Base-by-base conservation (phyloP, 2,329 filamentous ascomycete species). In the Sphaerostilbella broomeana region DNA sequence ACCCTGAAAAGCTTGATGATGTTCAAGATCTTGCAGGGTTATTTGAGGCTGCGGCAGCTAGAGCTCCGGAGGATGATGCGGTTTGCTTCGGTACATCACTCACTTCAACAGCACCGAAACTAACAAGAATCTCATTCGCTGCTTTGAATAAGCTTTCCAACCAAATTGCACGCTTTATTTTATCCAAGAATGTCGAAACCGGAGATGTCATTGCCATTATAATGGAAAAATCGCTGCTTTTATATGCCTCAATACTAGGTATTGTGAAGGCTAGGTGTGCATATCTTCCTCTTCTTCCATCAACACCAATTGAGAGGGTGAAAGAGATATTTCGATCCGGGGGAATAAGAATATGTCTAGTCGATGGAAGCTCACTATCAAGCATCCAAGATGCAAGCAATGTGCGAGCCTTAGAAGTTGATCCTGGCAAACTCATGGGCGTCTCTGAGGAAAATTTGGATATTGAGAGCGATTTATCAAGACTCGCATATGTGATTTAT, bases 211-310 rank as follows among this genome's bases (percentile, higher is more conserved):
- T 94, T n/a, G 80, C 79, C 22, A 74, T 94, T 30, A 68, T 82
- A 31, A 81, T 94, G 74, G 76, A 89, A 16, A 94, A 92, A 55
- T 89, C 81, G 0, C 58, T 78, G 1, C 59, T 78, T 18, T 63
- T 94, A 1, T 94, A 94, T 53, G 68, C 80, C 19, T 72, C 79
- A 0, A 85, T 94, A 18, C 66, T 95, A 20, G 87, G 78, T 1
- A 73, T 81, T 16, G 59, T 86, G 21, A 94, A 94, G 52, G 66
- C 77, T 5, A 86, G 86, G 7, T 81, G 79, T 51, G 86, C 80
- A 6, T 92, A 94, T 53, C 62, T 94, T n/a, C 86, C 87, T 0
- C 68, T 94, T 4, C 70, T 86, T 1, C 83, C 85, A 1, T 77
- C 73, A n/a, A 84, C 81, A 0, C 86, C 87, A 0, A 16, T 54